A percentile compares a stretch with the other conserved stretches of the same genome.
phyloP scores from a whole-genome alignment of 768 basidiomycete genomes.

The Gyrodon lividus region DNA sequence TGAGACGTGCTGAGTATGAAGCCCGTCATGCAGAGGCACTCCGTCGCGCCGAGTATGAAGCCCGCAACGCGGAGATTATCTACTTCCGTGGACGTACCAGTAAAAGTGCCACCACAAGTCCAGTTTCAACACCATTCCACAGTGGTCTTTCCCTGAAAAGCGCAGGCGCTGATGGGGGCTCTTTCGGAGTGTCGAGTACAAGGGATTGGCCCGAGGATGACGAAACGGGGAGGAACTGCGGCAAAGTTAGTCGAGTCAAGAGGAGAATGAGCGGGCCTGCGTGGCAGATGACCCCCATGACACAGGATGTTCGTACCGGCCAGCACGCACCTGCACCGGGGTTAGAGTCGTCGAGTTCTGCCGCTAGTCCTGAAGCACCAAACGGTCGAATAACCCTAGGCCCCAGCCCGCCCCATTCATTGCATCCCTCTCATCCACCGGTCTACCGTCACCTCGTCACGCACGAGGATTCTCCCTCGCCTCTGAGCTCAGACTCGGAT shows the following conservation, averaged over 20 bases:
- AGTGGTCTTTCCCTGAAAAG: slow-evolving; percentile 19
- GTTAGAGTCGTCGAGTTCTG: slow-evolving; percentile 17
- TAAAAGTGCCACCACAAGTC: slow-evolving; percentile 72
- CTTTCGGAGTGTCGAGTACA: slow-evolving; percentile 40
- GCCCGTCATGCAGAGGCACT: slow-evolving; percentile 68
- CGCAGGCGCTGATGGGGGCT: slow-evolving; percentile 37
- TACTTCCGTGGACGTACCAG: slow-evolving; percentile 39
- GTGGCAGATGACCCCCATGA: slow-evolving; percentile 49
- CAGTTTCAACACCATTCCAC: slow-evolving; percentile 47
- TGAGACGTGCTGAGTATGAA: slow-evolving; percentile 85
- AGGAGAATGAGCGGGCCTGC: slow-evolving; percentile 56
- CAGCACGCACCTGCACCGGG: slow-evolving; percentile 33
- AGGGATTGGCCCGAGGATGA: slow-evolving; percentile 35
- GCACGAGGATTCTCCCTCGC: slow-evolving; percentile 67
- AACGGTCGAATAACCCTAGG: slow-evolving; percentile 20
- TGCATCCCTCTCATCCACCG: slow-evolving; percentile 35
- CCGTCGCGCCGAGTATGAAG: slow-evolving; percentile 62
- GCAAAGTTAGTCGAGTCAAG: slow-evolving; percentile 30
- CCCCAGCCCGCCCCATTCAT: slow-evolving; percentile 39
- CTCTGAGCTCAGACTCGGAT: slow-evolving; percentile 66
- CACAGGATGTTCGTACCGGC: slow-evolving; percentile 34
- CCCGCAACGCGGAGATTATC: slow-evolving; percentile 46
- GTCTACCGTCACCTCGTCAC: slow-evolving; percentile 33
- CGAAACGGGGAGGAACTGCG: slow-evolving; percentile 21
- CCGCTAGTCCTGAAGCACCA: slow-evolving; percentile 12